These are phyloP conservation scores for Mycena pura DNA, from an alignment of 768 basidiomycete genomes.

Conservation along the genomic window DNA sequence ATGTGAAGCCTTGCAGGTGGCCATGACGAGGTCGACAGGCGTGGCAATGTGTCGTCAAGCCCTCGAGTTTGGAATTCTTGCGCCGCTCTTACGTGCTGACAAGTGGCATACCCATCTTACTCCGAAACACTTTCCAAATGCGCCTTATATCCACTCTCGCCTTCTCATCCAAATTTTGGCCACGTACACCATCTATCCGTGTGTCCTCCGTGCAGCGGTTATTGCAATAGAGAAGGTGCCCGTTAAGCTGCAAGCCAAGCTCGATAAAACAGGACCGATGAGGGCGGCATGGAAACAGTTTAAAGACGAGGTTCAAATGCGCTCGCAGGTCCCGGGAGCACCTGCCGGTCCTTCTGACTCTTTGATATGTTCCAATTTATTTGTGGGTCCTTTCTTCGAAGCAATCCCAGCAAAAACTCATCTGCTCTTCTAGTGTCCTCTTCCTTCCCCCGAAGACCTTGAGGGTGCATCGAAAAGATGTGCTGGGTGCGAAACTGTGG, in stretches of 20 bases:
- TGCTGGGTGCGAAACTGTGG: conserved; percentile 1
- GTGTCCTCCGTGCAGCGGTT: conserved; percentile 8
- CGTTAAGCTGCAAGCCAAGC: conserved; percentile 5
- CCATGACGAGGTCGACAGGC: background rate
- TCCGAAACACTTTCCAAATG: conserved; percentile 5
- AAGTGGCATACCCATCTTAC: conserved; percentile 12
- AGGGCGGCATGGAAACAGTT: background rate
- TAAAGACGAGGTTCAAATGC: conserved; percentile 4
- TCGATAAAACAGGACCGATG: conserved; percentile 14
- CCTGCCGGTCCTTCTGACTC: background rate
- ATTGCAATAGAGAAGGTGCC: conserved; percentile 9
- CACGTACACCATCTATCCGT: conserved; percentile 16
- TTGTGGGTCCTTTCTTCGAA: background rate
- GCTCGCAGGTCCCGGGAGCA: conserved; percentile 5
- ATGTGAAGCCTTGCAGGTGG: conserved; percentile 8
- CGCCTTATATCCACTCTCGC: conserved; percentile 10
- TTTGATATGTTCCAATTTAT: conserved; percentile 11
- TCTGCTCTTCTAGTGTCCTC: background rate
- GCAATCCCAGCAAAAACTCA: background rate
- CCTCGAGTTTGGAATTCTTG: conserved; percentile 9
- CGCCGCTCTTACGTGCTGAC: conserved; percentile 9
- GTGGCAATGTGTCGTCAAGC: conserved; percentile 4
- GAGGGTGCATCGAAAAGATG: conserved; percentile 7
- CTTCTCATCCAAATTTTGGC: conserved; percentile 13
- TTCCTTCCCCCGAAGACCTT: background rate